These are phyloP conservation scores for Macrotyloma uniflorum DNA, from an alignment of 306 rosid species.

Conservation along the genomic window DNA sequence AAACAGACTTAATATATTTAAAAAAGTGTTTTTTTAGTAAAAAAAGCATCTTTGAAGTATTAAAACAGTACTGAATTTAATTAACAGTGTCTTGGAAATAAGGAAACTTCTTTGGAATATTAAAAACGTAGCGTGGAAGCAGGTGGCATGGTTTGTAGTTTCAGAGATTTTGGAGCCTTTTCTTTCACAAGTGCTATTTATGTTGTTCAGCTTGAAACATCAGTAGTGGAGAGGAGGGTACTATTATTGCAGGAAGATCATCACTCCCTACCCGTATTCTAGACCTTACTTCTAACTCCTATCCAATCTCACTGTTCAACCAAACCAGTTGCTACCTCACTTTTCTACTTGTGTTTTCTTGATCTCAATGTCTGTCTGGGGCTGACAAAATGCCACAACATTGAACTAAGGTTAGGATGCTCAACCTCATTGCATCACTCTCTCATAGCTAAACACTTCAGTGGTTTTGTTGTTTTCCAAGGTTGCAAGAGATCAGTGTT, in stretches of 20 bases:
- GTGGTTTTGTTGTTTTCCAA: constrained; percentile 4
- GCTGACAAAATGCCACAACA: constrained; percentile 30
- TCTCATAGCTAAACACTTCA: constrained; percentile 21
- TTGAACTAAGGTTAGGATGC: constrained; percentile 16
- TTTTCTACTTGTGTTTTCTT: constrained; percentile 12
- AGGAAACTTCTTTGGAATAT: neutral
- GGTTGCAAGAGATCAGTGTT: constrained; percentile 11
- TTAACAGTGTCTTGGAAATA: neutral
- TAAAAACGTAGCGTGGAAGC: neutral
- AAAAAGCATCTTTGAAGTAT: too few species aligned
- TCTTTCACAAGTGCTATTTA: neutral
- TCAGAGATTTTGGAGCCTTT: constrained; percentile 5
- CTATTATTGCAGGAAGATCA: constrained; percentile 30
- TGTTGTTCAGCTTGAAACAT: constrained; percentile 14
- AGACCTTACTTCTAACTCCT: constrained; percentile 14
- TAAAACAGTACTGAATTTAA: too few species aligned
- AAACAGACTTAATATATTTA: too few species aligned
- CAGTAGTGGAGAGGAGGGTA: neutral
- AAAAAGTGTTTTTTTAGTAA: too few species aligned
- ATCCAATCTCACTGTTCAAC: constrained; percentile 28
- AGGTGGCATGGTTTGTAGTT: constrained; percentile 17
- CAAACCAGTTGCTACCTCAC: constrained; percentile 16
- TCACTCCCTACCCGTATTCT: constrained; percentile 8
- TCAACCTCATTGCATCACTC: constrained; percentile 24
- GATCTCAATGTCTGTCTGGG: constrained; percentile 34